Evolutionary conservation across 257 asterid species (phyloP), one percentile per base, ranked within the genome.

Genomic region (Lycium ferocissimum): DNA sequence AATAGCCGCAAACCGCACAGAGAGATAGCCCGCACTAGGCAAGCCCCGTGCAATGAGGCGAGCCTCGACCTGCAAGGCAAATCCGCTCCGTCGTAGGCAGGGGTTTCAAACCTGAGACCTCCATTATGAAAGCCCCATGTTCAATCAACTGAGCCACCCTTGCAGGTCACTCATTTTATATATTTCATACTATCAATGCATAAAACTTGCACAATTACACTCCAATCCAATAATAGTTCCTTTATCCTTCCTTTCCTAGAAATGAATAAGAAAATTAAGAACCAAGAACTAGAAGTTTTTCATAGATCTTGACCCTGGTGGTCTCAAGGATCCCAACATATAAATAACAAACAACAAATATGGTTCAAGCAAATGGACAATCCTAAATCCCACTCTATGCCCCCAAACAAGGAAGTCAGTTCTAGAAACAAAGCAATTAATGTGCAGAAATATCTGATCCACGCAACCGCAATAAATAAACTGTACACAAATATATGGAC

Each of bases 401-500:
- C 82, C 51, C 47, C 63, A 76, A 76, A 9, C 47, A 76, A 13
- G 63, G 45, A 51, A 76, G 63, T 51, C 63, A 76, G 40, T 51
- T 51, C 14, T 51, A 45, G 62, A 76, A 76, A 26, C 22, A 26
- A 76, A 33, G 82, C 63, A 76, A 22, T 53, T 51, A 51, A 51
- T 76, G 26, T 7, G 13, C 2, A 75, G 5, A 75, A 76, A 49
- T 26, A 76, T 3, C 22, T 22, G 40, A 76, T 22, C 81, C 37
- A 76, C 13, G 43, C 40, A 3, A 49, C 17, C 80, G 11, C 80
- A 72, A 5, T 26, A 73, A 71, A 18, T 9, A 71, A 26, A 26
- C 33, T 26, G 33, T 26, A 26, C 33, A 26, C 33, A 26, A 26
- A 26, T 26, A 26, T 26, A 26, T 26, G 33, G 33, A 26, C 33